These are phyloP conservation scores for Olyra latifolia DNA, from an alignment of 176 grass and related monocot genomes.

Conservation along the genomic window DNA sequence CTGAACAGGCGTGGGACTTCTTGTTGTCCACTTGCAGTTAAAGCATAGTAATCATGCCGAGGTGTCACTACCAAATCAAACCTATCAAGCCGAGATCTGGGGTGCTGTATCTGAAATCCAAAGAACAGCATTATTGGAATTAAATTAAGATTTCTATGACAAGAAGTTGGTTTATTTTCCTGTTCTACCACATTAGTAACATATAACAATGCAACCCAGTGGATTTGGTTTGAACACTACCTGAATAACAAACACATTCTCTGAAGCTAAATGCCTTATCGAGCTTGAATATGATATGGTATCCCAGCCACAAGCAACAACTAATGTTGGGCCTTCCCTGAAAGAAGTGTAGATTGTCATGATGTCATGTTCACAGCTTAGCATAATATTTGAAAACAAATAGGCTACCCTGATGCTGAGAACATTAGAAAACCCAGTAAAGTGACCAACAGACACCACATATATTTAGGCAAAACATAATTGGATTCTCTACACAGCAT, in stretches of 20 bases:
- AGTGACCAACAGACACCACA: neutral
- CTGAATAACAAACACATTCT: constrained; percentile 94
- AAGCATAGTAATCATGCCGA: constrained; percentile 89
- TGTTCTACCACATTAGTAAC: neutral
- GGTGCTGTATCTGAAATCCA: constrained; percentile 88
- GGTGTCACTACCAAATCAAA: constrained; percentile 93
- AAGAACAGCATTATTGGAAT: constrained; percentile 8
- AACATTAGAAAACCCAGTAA: constrained; percentile 4
- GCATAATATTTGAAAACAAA: constrained; percentile 18
- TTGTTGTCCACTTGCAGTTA: constrained; percentile 72
- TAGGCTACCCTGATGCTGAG: neutral
- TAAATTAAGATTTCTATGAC: neutral
- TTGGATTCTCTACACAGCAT: neutral
- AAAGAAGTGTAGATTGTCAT: constrained; percentile 33
- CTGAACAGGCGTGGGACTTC: constrained; percentile 64
- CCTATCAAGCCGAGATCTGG: constrained; percentile 69
- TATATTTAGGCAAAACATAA: constrained; percentile 2
- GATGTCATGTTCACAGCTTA: constrained; percentile 11
- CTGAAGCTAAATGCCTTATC: constrained; percentile 65
- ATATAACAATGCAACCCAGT: constrained; percentile 15
- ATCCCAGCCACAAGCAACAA: constrained; percentile 86
- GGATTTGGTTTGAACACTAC: constrained; percentile 37
- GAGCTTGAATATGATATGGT: constrained; percentile 84
- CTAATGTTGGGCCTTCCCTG: constrained; percentile 82
- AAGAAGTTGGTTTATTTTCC: constrained; percentile 6